Evolutionary conservation across 495 filamentous ascomycete genomes (phyloP), one percentile per base, ranked within the genome.

Genomic region (Tuber aestivum): DNA sequence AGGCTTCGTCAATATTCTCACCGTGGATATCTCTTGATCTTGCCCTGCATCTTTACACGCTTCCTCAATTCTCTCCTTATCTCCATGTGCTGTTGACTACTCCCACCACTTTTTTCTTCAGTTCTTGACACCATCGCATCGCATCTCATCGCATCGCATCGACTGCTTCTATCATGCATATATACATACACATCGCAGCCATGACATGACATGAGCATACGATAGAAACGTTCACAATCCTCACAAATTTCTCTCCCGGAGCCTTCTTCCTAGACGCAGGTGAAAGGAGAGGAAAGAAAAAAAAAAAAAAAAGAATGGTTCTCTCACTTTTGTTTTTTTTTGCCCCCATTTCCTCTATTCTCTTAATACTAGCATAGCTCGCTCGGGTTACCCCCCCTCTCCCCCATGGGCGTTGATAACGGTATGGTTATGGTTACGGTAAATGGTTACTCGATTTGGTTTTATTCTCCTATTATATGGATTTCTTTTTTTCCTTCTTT

Each of bases 81-180:
- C 71, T 71, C 74, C 77, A 76, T 77, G 35, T 71, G 61, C 40
- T 44, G 44, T 73, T 41, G 27, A 35, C 20, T 71, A 23, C 74
- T 3, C 38, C 38, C 20, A 56, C 56, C 68, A 71, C 44, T 4
- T 72, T 74, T 45, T 41, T 12, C 71, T 16, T 72, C 27, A 50
- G 40, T 85, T 38, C 83, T 78, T 50, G 79, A 82, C 56, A 41
- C 42, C 16, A 61, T 27, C n/a, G 21, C 44, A 61, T 61, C 50
- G n/a, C 56, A 65, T 65, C 56, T 10, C 56, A 65, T 65, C 56
- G 3, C 56, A 65, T 56, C 50, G 23, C 50, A 56, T 65, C 56
- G 27, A 35, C 50, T 12, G 27, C 50, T n/a, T 21, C n/a, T 27
- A 27, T 61, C 50, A 45, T 45, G 3, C 42, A 20, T 45, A 45